Conservation (phyloP, 768 basidiomycete genomes). For the Boletus coccyginus region DNA sequence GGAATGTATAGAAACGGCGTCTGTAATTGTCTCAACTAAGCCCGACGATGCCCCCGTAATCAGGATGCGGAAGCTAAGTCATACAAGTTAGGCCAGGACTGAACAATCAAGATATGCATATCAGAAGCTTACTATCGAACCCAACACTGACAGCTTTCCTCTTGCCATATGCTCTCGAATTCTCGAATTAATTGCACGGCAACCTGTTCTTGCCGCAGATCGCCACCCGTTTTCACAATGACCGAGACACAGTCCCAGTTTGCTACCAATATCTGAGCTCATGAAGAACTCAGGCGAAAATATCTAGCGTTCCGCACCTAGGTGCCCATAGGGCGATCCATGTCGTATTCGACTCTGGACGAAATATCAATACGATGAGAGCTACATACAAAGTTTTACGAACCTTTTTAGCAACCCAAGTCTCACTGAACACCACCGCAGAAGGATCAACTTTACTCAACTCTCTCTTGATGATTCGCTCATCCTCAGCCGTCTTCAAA, state of each 20-base stretch:
- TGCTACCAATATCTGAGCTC: constrained; percentile 37
- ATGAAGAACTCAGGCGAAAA: not conserved
- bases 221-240: constrained; percentile 97
- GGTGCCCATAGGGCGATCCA: constrained; percentile 92
- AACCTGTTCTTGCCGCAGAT: constrained; percentile 94
- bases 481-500: constrained; percentile 80
- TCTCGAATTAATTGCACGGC: constrained; percentile 93
- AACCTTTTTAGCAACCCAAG: constrained; percentile 92
- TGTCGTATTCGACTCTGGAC: constrained; percentile 79
- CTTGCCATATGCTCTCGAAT: constrained; percentile 92
- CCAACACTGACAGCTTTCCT: constrained; percentile 92
- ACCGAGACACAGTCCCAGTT: constrained; percentile 92
- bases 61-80: constrained; percentile 84
- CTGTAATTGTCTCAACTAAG: constrained; percentile 96
- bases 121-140: constrained; percentile 71
- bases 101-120: not conserved
- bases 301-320: constrained; percentile 49
- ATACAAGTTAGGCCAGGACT: not conserved
- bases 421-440: constrained; percentile 93
- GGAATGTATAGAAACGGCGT: constrained; percentile 97
- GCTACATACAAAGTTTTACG: constrained; percentile 3
- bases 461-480: constrained; percentile 89
- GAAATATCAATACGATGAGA: constrained; percentile 1
- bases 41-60: constrained; percentile 94
- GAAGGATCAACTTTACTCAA: constrained; percentile 95